Percentiles rank a stretch among this genome's conserved stretches.
phyloP scores from a whole-genome alignment of 140 eudicot species.

The Senecio squalidus region DNA sequence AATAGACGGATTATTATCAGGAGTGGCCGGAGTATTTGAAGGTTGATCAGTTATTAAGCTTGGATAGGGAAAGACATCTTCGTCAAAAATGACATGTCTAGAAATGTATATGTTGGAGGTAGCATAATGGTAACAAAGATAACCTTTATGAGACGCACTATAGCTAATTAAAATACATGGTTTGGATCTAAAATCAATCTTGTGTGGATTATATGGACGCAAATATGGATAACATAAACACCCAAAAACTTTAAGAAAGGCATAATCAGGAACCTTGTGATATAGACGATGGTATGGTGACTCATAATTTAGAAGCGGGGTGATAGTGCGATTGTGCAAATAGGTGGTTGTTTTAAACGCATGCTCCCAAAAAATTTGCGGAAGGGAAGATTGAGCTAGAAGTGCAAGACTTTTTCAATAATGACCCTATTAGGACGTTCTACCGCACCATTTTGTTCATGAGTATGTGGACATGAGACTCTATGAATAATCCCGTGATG shows the following conservation, averaged over 20 bases:
- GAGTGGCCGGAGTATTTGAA: neutral
- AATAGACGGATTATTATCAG: neutral
- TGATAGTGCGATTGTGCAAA: neutral
- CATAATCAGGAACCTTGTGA: neutral
- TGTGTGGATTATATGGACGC: neutral
- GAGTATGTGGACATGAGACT: neutral
- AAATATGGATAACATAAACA: neutral
- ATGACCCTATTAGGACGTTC: neutral
- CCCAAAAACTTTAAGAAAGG: neutral
- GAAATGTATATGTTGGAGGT: neutral
- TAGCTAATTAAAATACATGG: neutral
- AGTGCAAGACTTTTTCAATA: neutral
- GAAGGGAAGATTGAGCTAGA: neutral
- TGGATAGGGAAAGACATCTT: constrained; percentile 5
- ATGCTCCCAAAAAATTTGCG: neutral
- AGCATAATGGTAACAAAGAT: neutral
- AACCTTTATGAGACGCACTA: neutral
- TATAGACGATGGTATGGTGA: neutral
- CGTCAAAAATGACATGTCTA: neutral
- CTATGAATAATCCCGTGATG: neutral
- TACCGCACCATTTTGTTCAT: neutral
- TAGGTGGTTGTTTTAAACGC: neutral
- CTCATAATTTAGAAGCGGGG: neutral
- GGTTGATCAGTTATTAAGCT: neutral
- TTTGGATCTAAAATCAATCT: neutral